Evolutionary conservation across 352 stramenopile species (phyloP).

Genomic region (Globisporangium paroecandrum): DNA sequence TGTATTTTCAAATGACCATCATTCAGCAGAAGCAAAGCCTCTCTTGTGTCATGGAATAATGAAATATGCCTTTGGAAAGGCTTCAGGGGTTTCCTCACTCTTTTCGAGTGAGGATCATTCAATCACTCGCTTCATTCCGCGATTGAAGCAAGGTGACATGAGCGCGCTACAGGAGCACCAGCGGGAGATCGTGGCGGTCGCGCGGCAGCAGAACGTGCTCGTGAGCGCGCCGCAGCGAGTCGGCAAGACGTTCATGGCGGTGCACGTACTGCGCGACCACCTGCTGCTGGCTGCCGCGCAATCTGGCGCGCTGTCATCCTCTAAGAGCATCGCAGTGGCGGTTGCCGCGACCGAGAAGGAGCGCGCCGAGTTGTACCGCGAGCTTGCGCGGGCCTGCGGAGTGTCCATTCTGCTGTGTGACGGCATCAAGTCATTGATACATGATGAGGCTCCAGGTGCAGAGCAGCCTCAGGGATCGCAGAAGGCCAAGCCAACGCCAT

Average conservation of each 20-base stretch:
- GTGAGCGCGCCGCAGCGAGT: slow-evolving; percentile 51
- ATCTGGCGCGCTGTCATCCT: neutral
- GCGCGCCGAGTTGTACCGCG: slow-evolving; percentile 27
- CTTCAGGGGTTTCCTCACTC: slow-evolving; percentile 1
- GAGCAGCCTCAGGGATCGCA: neutral
- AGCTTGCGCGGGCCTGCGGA: slow-evolving; percentile 47
- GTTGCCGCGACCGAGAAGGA: slow-evolving; percentile 33
- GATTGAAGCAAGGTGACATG: neutral
- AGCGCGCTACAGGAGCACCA: slow-evolving; percentile 57
- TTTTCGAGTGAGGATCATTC: neutral
- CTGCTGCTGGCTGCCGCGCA: slow-evolving; percentile 4
- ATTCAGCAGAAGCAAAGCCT: neutral
- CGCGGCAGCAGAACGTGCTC: slow-evolving; percentile 52
- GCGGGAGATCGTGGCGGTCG: slow-evolving; percentile 67
- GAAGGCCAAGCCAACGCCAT: neutral
- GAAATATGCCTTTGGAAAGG: neutral
- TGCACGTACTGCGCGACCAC: slow-evolving; percentile 46
- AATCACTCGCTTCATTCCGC: neutral
- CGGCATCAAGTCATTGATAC: neutral
- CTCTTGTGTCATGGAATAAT: neutral
- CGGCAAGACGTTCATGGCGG: slow-evolving; percentile 72
- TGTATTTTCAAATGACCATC: neutral
- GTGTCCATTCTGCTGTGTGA: slow-evolving; percentile 27
- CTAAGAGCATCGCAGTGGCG: slow-evolving; percentile 27
- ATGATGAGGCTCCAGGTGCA: neutral